Percentiles rank a stretch among this genome's conserved stretches.
Conservation (phyloP, 768 basidiomycete species). For the Candolleomyces aberdarensis region DNA sequence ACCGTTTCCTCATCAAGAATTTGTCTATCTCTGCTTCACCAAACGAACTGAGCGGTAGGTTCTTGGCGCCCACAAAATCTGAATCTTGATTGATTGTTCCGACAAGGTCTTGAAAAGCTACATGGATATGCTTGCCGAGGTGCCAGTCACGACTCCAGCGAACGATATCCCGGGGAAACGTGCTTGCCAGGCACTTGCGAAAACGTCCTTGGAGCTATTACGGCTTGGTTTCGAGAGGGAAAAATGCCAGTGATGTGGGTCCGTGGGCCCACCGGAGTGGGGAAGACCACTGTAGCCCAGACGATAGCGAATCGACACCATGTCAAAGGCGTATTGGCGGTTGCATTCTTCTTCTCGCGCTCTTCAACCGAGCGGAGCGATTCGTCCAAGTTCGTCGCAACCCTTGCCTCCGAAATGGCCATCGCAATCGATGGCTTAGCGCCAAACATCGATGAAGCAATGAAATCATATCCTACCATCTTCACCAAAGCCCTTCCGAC, state of each 20-base stretch:
- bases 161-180: conserved; percentile 1
- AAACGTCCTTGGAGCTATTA: neutral
- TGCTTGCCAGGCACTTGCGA: conserved; percentile 1
- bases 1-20: too few species aligned
- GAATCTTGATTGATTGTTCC: neutral
- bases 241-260: neutral
- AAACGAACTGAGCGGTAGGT: too few species aligned
- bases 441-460: neutral
- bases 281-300: conserved; percentile 9
- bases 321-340: neutral
- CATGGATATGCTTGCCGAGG: neutral
- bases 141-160: conserved; percentile 3
- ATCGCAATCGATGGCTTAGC: neutral
- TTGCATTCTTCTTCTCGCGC: conserved; percentile 7
- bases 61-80: too few species aligned
- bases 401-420: conserved; percentile 1
- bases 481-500: neutral
- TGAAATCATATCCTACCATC: neutral
- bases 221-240: neutral
- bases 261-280: conserved; percentile 1
- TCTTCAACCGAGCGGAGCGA: neutral
- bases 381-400: neutral
- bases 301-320: neutral
- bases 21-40: too few species aligned
- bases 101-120: neutral